A percentile compares a stretch with the other conserved stretches of the same genome.
phyloP scores from a whole-genome alignment of 2,329 filamentous ascomycete species.

The Nemania serpens region DNA sequence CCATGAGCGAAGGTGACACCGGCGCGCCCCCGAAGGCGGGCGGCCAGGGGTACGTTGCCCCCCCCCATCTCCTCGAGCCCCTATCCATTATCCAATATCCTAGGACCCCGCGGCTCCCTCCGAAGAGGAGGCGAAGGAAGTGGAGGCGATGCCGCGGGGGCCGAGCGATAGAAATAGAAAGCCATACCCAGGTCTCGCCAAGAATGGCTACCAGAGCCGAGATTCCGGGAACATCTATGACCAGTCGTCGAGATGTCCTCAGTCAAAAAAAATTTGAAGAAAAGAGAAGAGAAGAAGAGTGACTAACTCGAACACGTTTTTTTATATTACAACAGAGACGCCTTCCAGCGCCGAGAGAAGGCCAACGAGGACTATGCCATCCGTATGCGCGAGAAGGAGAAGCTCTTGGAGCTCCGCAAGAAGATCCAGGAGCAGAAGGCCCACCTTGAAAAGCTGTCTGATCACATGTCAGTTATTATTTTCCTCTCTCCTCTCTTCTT shows the following conservation, averaged over 20 bases:
- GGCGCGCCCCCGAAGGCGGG: slow-evolving; percentile 62
- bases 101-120: no score
- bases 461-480: slow-evolving; percentile 74
- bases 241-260: no score
- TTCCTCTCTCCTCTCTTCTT: background rate
- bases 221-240: no score
- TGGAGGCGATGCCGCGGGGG: no score
- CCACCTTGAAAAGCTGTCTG: slow-evolving; percentile 82
- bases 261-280: background rate
- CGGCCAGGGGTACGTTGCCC: slow-evolving; percentile 55
- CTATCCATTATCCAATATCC: background rate
- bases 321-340: slow-evolving; percentile 64
- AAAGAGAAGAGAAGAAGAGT: slow-evolving; percentile 10
- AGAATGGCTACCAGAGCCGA: no score
- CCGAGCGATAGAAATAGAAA: no score
- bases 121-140: no score
- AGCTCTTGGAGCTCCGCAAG: slow-evolving; percentile 77
- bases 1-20: slow-evolving; percentile 72
- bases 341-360: slow-evolving; percentile 90
- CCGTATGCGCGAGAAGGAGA: slow-evolving; percentile 84
- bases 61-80: background rate
- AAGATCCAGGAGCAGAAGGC: slow-evolving; percentile 77
- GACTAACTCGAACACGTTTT: background rate
- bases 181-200: no score
- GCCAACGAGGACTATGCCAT: slow-evolving; percentile 86